Conservation (phyloP, 2,329 filamentous ascomycete species). For the Cercospora nicotianae region DNA sequence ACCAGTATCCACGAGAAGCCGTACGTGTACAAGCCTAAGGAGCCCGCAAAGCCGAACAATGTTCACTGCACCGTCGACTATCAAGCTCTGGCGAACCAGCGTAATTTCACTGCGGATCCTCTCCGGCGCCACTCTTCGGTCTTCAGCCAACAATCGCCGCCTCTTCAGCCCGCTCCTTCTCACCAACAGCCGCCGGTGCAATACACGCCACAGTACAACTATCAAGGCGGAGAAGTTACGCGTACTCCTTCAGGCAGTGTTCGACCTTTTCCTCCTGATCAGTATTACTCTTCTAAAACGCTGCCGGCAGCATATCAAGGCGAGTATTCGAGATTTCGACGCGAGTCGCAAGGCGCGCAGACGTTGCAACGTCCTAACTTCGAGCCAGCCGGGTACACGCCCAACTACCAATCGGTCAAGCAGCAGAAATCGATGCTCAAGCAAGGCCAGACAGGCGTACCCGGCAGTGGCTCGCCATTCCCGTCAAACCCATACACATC, state of each 20-base stretch:
- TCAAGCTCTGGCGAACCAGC: constrained; percentile 35
- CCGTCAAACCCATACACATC: constrained; percentile 31
- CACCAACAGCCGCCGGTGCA: constrained; percentile 18
- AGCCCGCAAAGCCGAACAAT: constrained; percentile 31
- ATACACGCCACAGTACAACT: constrained; percentile 28
- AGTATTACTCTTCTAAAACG: constrained; percentile 40
- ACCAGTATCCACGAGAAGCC: constrained; percentile 34
- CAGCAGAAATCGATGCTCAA: constrained; percentile 31
- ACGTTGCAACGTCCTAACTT: constrained; percentile 33
- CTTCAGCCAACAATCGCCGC: constrained; percentile 16
- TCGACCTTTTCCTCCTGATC: constrained; percentile 39
- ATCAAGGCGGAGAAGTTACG: constrained; percentile 31
- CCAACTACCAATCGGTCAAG: constrained; percentile 33
- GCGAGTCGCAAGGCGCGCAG: constrained; percentile 36
- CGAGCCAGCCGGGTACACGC: constrained; percentile 27
- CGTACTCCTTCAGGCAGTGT: constrained; percentile 28
- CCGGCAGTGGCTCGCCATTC: constrained; percentile 18
- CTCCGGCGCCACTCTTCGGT: constrained; percentile 23
- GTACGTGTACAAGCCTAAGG: constrained; percentile 43
- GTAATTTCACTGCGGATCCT: constrained; percentile 32
- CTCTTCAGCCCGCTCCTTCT: constrained; percentile 1
- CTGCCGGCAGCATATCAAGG: constrained; percentile 40
- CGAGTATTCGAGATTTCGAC: constrained; percentile 40
- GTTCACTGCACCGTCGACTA: constrained; percentile 34
- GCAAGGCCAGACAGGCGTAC: constrained; percentile 22